Percentiles rank a stretch among this genome's conserved stretches.
These are phyloP conservation scores for Cadophora luteo-olivacea DNA, from an alignment of 2,329 filamentous ascomycete species.

Conservation along the genomic window DNA sequence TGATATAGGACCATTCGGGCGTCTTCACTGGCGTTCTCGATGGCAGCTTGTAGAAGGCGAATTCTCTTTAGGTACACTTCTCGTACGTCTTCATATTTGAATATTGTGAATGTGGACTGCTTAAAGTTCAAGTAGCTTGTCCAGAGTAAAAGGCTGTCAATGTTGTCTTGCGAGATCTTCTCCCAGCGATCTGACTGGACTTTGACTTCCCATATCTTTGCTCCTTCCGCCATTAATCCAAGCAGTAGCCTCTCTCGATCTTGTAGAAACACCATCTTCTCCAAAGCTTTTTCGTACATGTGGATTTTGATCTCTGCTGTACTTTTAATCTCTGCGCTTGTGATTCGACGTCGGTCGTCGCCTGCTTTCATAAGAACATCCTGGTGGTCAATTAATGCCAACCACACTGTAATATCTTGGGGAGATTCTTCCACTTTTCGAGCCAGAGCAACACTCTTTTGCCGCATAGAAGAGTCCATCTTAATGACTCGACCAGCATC, in stretches of 20 bases:
- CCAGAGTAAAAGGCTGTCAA: constrained; percentile 72
- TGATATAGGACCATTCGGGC: constrained; percentile 41
- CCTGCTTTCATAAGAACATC: constrained; percentile 65
- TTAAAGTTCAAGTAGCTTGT: constrained; percentile 74
- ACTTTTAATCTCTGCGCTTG: constrained; percentile 67
- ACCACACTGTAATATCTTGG: constrained; percentile 73
- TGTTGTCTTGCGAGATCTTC: constrained; percentile 60
- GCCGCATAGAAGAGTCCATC: constrained; percentile 54
- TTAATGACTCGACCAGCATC: constrained; percentile 45
- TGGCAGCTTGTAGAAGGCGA: constrained; percentile 47
- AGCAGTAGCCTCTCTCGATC: constrained; percentile 67
- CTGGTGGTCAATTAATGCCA: constrained; percentile 81
- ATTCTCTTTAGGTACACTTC: constrained; percentile 65
- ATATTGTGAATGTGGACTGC: constrained; percentile 70
- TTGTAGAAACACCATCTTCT: constrained; percentile 53
- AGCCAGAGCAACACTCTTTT: constrained; percentile 66
- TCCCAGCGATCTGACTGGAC: constrained; percentile 70
- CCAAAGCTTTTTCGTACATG: constrained; percentile 79
- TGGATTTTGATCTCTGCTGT: constrained; percentile 81
- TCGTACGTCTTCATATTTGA: constrained; percentile 72
- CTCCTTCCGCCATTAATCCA: constrained; percentile 75
- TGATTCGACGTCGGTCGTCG: constrained; percentile 54
- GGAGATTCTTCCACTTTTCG: constrained; percentile 70
- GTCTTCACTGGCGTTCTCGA: constrained; percentile 7
- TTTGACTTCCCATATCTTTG: constrained; percentile 73